Conservation (phyloP, 371 early-diverging fungal genomes). For the Mortierella polycephala region DNA sequence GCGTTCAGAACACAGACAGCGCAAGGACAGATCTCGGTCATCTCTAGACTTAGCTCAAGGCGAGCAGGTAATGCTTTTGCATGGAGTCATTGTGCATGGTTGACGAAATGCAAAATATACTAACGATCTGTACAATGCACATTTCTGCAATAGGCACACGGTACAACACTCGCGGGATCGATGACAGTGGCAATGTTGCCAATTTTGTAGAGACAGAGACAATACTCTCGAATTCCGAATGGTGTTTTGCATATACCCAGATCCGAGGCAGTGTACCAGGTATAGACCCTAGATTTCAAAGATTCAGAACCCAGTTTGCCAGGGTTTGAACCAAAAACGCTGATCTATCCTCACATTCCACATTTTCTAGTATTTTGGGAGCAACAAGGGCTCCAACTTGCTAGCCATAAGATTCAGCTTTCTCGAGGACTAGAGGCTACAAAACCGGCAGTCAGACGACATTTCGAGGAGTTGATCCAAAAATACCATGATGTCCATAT, state of each 20-base stretch:
- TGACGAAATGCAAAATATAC: slow-evolving; percentile 2
- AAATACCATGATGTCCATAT: slow-evolving; percentile 82
- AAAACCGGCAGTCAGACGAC: slow-evolving; percentile 81
- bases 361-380: slow-evolving; percentile 88
- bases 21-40: slow-evolving; percentile 72
- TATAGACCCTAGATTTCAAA: slow-evolving; percentile 14
- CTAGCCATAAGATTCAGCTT: slow-evolving; percentile 84
- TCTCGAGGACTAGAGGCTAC: slow-evolving; percentile 75
- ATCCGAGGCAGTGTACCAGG: slow-evolving; percentile 95
- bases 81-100: neutral
- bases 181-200: slow-evolving; percentile 96
- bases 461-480: slow-evolving; percentile 80
- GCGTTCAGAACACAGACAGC: slow-evolving; percentile 57
- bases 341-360: neutral
- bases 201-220: slow-evolving; percentile 98
- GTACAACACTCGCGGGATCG: slow-evolving; percentile 95
- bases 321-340: too few relatives aligned
- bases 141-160: slow-evolving; percentile 76
- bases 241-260: slow-evolving; percentile 79
- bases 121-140: neutral
- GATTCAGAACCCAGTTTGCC: neutral
- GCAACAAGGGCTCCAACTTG: slow-evolving; percentile 86
- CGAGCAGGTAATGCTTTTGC: slow-evolving; percentile 73
- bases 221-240: slow-evolving; percentile 68
- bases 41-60: slow-evolving; percentile 93